phyloP scores from a whole-genome alignment of 2,329 filamentous ascomycete species.

The Trichoderma gracile region DNA sequence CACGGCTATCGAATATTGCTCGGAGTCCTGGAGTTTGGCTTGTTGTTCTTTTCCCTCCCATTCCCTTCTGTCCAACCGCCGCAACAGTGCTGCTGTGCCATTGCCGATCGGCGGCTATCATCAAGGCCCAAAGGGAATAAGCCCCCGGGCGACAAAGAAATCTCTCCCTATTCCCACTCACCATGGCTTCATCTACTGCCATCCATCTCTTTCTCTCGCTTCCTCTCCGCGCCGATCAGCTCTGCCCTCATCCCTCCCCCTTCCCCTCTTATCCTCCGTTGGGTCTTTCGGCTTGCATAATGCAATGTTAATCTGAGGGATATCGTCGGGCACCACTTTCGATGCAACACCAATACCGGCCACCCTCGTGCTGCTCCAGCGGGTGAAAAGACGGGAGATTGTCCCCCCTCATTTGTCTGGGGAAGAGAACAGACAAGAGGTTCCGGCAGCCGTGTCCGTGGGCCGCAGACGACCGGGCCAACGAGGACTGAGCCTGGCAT shows the following conservation, averaged over 20 bases:
- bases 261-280: not conserved
- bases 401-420: constrained; percentile 2
- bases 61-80: not conserved
- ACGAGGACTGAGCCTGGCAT: not conserved
- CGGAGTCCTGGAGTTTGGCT: not conserved
- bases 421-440: not conserved
- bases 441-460: constrained; percentile 1
- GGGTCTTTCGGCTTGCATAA: not conserved
- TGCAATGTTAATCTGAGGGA: constrained; percentile 16
- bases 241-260: too few species aligned
- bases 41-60: not conserved
- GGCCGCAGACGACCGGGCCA: not conserved
- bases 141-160: not conserved
- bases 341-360: constrained; percentile 9
- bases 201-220: too few species aligned
- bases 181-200: too few species aligned
- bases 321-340: constrained; percentile 20
- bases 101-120: constrained; percentile 16
- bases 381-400: not conserved
- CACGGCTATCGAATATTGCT: not conserved
- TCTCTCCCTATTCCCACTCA: not conserved
- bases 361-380: constrained; percentile 5
- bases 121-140: constrained; percentile 11
- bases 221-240: not conserved
- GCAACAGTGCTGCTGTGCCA: not conserved